Percentiles rank a stretch among this genome's conserved stretches.
Conservation (phyloP, 441 rosid genomes). For the Eutrema salsugineum region DNA sequence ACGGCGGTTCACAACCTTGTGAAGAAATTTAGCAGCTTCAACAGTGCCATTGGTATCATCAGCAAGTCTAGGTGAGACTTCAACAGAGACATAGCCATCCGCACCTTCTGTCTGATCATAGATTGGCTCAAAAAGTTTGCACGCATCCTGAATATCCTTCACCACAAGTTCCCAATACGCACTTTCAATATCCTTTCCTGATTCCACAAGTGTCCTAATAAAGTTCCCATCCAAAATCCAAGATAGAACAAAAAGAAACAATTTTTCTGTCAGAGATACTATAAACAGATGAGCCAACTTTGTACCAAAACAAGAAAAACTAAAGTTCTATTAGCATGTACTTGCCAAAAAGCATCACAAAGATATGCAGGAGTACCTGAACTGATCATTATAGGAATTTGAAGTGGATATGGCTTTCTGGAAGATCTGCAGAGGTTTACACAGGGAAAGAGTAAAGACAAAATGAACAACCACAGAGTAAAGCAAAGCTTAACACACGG, state of each 20-base stretch:
- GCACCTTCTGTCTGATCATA: conserved; percentile 88
- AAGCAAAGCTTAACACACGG: neutral
- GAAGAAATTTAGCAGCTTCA: conserved; percentile 90
- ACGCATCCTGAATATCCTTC: conserved; percentile 97
- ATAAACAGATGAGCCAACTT: too few species aligned
- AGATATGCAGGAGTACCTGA: conserved; percentile 50
- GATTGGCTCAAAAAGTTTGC: conserved; percentile 90
- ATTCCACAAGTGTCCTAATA: conserved; percentile 80
- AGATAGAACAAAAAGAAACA: neutral
- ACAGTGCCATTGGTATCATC: conserved; percentile 84
- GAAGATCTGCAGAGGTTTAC: conserved; percentile 68
- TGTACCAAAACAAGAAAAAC: too few species aligned
- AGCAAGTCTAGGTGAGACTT: conserved; percentile 95
- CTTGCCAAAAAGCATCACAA: neutral
- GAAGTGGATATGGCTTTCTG: conserved; percentile 98
- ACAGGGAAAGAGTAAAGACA: conserved; percentile 10
- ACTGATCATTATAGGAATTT: conserved; percentile 93
- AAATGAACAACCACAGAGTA: neutral
- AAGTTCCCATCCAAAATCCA: conserved; percentile 6
- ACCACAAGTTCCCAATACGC: conserved; percentile 98
- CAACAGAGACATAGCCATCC: conserved; percentile 97
- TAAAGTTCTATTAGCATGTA: too few species aligned
- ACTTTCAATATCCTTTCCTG: conserved; percentile 84
- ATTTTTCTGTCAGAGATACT: too few species aligned
- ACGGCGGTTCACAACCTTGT: conserved; percentile 74